A percentile compares a stretch with the other conserved stretches of the same genome.
These are phyloP conservation scores for Plasmodium blacklocki DNA, from an alignment of 169 alveolate species.

Conservation along the genomic window DNA sequence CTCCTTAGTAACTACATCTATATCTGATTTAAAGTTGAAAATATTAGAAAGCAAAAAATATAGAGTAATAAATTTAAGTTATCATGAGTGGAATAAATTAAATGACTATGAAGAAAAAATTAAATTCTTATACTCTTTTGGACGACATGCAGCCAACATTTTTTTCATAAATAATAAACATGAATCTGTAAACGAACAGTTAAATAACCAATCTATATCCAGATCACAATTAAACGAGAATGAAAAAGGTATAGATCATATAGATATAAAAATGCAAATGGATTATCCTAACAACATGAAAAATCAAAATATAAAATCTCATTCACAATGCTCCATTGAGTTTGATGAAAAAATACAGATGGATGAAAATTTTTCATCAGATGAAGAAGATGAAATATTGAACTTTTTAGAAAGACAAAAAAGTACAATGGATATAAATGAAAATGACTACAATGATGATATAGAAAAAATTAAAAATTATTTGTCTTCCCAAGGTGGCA, in stretches of 20 bases:
- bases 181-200: not conserved
- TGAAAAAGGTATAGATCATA: not conserved
- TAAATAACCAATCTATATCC: no score
- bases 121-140: conserved; percentile 67
- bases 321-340: not conserved
- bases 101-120: conserved; percentile 74
- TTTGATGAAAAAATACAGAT: not conserved
- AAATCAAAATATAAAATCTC: not conserved
- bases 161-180: conserved; percentile 23
- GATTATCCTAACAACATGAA: no score
- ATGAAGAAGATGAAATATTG: conserved; percentile 58
- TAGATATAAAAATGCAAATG: not conserved
- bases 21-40: conserved; percentile 35
- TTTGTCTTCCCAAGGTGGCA: not conserved
- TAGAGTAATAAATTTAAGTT: conserved; percentile 54
- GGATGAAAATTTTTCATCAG: conserved; percentile 36
- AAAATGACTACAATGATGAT: not conserved
- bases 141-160: conserved; percentile 62
- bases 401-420: conserved; percentile 51
- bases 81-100: conserved; percentile 72
- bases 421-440: not conserved
- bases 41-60: conserved; percentile 56
- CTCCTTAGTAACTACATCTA: conserved; percentile 76
- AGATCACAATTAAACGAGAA: not conserved
- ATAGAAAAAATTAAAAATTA: conserved; percentile 29